These are phyloP conservation scores for Alternaria ventricosa DNA, from an alignment of 2,329 filamentous ascomycete genomes.

Conservation along the genomic window DNA sequence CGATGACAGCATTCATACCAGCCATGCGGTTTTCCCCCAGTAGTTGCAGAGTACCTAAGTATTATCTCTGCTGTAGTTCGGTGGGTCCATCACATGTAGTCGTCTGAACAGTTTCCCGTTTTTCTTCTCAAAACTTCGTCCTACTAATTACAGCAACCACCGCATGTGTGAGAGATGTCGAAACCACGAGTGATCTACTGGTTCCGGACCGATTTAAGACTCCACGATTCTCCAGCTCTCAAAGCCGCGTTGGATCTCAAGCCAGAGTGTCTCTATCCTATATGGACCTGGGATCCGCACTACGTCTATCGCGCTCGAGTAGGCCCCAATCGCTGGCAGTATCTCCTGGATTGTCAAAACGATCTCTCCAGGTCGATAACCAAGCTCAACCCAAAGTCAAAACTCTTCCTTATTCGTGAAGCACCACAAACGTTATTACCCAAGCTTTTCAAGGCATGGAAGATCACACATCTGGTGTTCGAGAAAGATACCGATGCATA, in stretches of 20 bases:
- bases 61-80: neutral
- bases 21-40: constrained; percentile 19
- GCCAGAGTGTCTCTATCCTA: constrained; percentile 72
- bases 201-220: constrained; percentile 78
- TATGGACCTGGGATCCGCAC: constrained; percentile 83
- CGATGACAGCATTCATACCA: constrained; percentile 41
- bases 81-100: neutral
- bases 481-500: constrained; percentile 82
- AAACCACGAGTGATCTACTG: constrained; percentile 72
- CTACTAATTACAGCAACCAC: neutral
- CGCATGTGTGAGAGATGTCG: constrained; percentile 21
- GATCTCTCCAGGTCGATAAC: constrained; percentile 72
- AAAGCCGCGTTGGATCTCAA: constrained; percentile 74
- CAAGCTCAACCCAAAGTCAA: constrained; percentile 72
- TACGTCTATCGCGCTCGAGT: constrained; percentile 77
- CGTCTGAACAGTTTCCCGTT: neutral
- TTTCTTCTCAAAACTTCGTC: neutral
- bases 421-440: constrained; percentile 73
- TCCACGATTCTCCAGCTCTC: constrained; percentile 78
- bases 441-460: constrained; percentile 76
- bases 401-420: constrained; percentile 75
- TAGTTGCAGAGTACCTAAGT: constrained; percentile 6
- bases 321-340: constrained; percentile 77
- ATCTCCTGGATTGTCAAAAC: constrained; percentile 73
- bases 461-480: constrained; percentile 77